These are phyloP conservation scores for Trichoderma erinaceum DNA, from an alignment of 495 filamentous ascomycete species.

Conservation along the genomic window DNA sequence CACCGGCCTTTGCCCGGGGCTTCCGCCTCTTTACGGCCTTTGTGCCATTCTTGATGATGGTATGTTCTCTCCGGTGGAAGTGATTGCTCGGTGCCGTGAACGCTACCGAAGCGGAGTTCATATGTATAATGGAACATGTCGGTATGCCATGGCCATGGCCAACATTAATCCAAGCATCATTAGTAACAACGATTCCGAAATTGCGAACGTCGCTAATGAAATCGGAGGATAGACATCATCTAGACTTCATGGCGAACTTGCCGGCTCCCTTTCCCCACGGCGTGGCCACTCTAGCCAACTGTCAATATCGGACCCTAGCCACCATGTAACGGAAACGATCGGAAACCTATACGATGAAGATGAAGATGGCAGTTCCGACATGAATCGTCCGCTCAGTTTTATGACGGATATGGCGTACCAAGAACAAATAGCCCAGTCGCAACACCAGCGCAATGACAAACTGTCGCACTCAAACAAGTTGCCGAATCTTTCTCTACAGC, in stretches of 20 bases:
- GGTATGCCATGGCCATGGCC: neutral
- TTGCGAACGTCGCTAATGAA: slow-evolving; percentile 1
- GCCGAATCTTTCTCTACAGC: neutral
- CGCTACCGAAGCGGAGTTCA: neutral
- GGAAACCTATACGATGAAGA: slow-evolving; percentile 91
- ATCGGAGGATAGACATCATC: slow-evolving; percentile 43
- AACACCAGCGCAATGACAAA: neutral
- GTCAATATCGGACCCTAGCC: slow-evolving; percentile 59
- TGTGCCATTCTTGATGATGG: slow-evolving; percentile 29
- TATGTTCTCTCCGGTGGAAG: slow-evolving; percentile 21
- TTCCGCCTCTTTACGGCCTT: neutral
- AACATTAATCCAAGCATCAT: neutral
- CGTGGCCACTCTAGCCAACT: slow-evolving; percentile 51
- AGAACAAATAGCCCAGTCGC: slow-evolving; percentile 24
- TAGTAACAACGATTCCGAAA: neutral
- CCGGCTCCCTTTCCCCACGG: slow-evolving; percentile 48
- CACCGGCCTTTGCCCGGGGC: neutral
- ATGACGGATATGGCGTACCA: slow-evolving; percentile 37
- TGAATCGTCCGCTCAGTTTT: slow-evolving; percentile 43
- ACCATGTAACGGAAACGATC: slow-evolving; percentile 98
- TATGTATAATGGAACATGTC: neutral
- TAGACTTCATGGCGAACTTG: slow-evolving; percentile 46
- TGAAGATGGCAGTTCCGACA: slow-evolving; percentile 45
- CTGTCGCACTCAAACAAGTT: neutral
- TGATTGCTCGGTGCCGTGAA: neutral